Evolutionary conservation across 352 stramenopile genomes (phyloP), one percentile per base, ranked within the genome.

Genomic region (Pythium chondricola): DNA sequence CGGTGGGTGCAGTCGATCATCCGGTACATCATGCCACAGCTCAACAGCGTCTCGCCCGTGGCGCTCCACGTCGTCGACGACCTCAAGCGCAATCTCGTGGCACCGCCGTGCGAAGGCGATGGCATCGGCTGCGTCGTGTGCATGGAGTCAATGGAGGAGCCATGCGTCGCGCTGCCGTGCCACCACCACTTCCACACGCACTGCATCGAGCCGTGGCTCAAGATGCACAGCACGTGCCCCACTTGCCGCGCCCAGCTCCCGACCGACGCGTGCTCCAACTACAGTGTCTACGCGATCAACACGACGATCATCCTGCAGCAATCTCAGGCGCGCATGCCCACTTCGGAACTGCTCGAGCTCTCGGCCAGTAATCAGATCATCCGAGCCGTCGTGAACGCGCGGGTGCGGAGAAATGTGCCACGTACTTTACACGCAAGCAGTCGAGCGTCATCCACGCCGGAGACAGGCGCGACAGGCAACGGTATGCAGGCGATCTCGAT

Each of bases 1-100:
- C 83, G 83, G 30, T 94, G 83, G 83, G 83, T 94, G 33, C 80
- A 91, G 54, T 91, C 78, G n/a, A 92, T 94, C 60, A 92, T 94
- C 47, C 83, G 76, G 14, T 91, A 92, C 69, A 94, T 94, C 52
- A 87, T 94, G 58, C 83, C 83, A 35, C 83, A 94, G 58, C 77
- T 94, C 46, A 80, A 93, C 62, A 80, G 65, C 52, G 79, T 93
- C 30, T 91, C 79, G 40, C 82, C 82, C 2, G 80, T 76, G 2
- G 63, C 82, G 6, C 57, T 83, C 46, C 52, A 74, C 30, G 58
- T 85, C 21, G 61, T 93, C 35, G 67, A 86, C 18, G 59, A 59
- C 37, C 60, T 93, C 52, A 86, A 84, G 61, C 52, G 50, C 42
- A 67, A 64, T 24, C 32, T 61, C 18, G 54, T 70, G 3, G 46